These are phyloP conservation scores for Astragalus membranaceus DNA, from an alignment of 306 rosid genomes.

Conservation along the genomic window DNA sequence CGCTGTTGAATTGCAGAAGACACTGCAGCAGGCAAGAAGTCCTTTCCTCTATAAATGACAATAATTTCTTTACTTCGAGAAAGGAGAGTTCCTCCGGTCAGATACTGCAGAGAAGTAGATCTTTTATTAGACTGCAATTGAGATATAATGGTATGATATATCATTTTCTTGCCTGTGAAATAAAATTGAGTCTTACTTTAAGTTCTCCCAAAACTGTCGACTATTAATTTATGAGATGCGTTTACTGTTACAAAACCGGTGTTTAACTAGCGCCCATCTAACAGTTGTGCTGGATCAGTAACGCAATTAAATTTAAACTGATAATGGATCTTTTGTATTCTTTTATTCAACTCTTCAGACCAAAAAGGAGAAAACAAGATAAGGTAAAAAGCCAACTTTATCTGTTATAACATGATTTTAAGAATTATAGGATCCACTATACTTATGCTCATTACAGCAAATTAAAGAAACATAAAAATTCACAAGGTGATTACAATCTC, in stretches of 20 bases:
- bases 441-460: background rate
- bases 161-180: background rate
- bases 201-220: background rate
- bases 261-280: slow-evolving; percentile 2
- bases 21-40: slow-evolving; percentile 75
- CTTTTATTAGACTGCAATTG: background rate
- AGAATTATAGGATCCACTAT: background rate
- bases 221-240: background rate
- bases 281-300: background rate
- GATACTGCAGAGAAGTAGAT: slow-evolving; percentile 46
- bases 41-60: slow-evolving; percentile 83
- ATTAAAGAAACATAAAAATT: background rate
- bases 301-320: slow-evolving; percentile 17
- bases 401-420: background rate
- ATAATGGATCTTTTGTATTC: background rate
- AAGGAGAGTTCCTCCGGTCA: slow-evolving; percentile 88
- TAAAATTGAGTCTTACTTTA: background rate
- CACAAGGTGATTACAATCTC: background rate
- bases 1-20: slow-evolving; percentile 82
- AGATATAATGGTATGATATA: slow-evolving; percentile 2
- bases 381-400: background rate
- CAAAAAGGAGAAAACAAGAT: background rate
- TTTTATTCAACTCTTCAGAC: background rate
- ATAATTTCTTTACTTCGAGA: slow-evolving; percentile 78
- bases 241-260: slow-evolving; percentile 8